Evolutionary conservation across 345 rosid species (phyloP), one percentile per base, ranked within the genome.

Genomic region (Pelargonium nanum): DNA sequence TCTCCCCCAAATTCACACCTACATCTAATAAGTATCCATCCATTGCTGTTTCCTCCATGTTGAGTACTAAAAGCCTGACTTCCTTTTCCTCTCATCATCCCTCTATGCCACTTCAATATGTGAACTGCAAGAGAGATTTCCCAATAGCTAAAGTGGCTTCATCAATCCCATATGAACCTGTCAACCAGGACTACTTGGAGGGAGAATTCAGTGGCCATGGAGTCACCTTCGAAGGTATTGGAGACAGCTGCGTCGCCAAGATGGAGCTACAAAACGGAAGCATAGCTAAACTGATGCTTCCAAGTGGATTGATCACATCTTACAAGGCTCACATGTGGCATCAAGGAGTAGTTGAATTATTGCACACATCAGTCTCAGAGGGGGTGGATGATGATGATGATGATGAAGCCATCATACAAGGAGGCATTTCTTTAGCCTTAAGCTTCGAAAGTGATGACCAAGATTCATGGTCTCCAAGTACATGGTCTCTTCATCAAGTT

Each of bases 281-380:
- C 78, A 61, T 75, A 4, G 98, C 86, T 44, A 83, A 71, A 21
- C 70, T 92, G 44, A 68, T 85, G 91, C 72, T 92, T 15, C 81
- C 89, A 1, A 72, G 74, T 70, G 96, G 93, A 4, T 65, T 83
- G 76, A 69, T 92, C 70, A 83, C 93, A 12, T 92, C 96, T 0
- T 89, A 87, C 75, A 89, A 89, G 76, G 86, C 83, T 25, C 78
- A 56, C 6, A 75, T 87, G 81, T 87, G 96, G 96, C 93, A 87
- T 19, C 93, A 93, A 1, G 89, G 78, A 34, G 70, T 70, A 21
- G 52, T 82, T 19, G 98, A 92, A 79, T 77, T 87, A 58, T 75
- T 92, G 59, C 95, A 87, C 68, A 87, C 96, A 40, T 75, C 82
- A 16, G 96, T 89, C 24, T 72, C 73, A 8, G 78, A 78, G 68